Percentiles rank a stretch among this genome's conserved stretches.
Evolutionary conservation across 148 eudicot species (phyloP).

Genomic region (Dianthus caryophyllus): DNA sequence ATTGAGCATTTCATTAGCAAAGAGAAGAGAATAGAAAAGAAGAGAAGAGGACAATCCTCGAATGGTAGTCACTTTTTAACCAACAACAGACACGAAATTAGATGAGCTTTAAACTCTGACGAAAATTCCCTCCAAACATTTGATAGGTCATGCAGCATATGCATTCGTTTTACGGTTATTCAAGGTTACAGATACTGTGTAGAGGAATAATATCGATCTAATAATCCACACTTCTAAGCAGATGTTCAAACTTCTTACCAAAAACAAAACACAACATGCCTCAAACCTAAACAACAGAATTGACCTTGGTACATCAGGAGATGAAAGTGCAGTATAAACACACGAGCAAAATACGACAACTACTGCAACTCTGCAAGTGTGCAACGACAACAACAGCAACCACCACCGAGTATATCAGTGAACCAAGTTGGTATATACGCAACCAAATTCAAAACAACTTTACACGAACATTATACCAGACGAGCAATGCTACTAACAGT

Average conservation of each 20-base stretch:
- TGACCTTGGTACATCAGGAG: not conserved
- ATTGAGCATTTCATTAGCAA: not conserved
- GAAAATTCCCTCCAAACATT: not conserved
- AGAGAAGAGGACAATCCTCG: not conserved
- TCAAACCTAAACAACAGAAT: not conserved
- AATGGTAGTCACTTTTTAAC: not conserved
- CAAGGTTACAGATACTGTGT: not conserved
- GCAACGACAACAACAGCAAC: constrained; percentile 2
- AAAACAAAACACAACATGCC: not conserved
- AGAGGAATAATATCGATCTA: not conserved
- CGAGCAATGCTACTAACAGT: too few species aligned
- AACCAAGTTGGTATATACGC: not conserved
- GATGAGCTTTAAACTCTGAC: not conserved
- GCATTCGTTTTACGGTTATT: not conserved
- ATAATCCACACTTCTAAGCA: constrained; percentile 1
- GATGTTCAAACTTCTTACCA: not conserved
- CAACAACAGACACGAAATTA: not conserved
- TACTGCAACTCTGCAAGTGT: not conserved
- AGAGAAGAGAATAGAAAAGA: not conserved
- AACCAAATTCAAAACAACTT: not conserved
- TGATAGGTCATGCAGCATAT: not conserved
- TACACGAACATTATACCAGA: not conserved
- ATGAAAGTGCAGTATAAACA: not conserved
- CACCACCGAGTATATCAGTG: not conserved
- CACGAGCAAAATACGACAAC: not conserved